Evolutionary conservation across 768 basidiomycete species (phyloP), one percentile per base, ranked within the genome.

Genomic region (Tylopilus felleus): DNA sequence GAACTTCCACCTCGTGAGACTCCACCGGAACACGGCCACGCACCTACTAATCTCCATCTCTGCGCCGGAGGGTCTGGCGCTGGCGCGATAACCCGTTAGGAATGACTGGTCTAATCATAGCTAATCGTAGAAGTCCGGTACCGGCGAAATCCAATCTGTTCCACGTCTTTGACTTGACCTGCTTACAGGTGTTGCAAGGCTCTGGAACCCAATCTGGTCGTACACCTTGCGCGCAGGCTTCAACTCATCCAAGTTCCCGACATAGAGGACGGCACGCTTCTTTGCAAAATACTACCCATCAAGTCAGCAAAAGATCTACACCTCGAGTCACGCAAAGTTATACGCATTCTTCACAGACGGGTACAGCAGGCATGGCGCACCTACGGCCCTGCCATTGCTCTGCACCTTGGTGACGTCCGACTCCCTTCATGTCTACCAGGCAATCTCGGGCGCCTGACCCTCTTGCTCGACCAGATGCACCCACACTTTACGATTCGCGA

Each of bases 321-420:
- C 14, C 14, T 16, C 14, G 13, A 33, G 16, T 43, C 27, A 1
- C 2, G 40, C 13, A 41, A n/a, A n/a, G n/a, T n/a, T 44, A 12
- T 19, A 77, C 80, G 56, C 62, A 85, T 79, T 80, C 65, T 52
- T 76, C 68, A 57, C 80, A 82, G 22, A 88, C 85, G 8, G 71
- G 3, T 82, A 74, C 0, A 86, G 77, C 14, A 91, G 78, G 4
- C 79, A 74, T 59, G 80, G 80, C 0, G 89, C 78, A 85, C 1
- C 83, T 80, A 0, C 66, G 71, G 1, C 77, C 66, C 31, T 84
- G 73, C 76, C 80, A 85, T 1, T 60, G 36, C 0, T 78, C 74
- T 42, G 77, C 70, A 90, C 88, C 67, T 91, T 91, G 44, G 85
- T 85, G 42, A 92, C 82, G 1, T 75, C 73, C 25, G 76, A 82